Base-by-base conservation (phyloP, 2,329 filamentous ascomycete species). In the Colletotrichum cordylinicola region DNA sequence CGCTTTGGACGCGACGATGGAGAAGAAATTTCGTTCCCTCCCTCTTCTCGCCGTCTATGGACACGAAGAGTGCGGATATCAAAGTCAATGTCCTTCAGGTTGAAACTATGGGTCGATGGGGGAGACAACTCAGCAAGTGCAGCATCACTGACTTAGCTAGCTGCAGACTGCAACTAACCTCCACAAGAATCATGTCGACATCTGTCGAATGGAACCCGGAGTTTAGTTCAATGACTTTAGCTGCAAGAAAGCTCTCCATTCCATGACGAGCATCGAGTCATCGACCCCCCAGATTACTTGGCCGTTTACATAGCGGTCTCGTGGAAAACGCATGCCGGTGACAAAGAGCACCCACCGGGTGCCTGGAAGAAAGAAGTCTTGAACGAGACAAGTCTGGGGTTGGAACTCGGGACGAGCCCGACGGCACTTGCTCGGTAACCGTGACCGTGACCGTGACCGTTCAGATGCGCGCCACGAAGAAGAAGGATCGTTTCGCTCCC, bases 31-130 rank as follows among this genome's bases (percentile, higher is more conserved):
- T 52, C 37, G 21, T 66, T 43, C 43, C 37, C 18, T 60, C 21
- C 39, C 18, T 18, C 39, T n/a, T 43, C 35, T 60, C 48, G 35
- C 10, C 48, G 43, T 64, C 60, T 33, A 62, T 66, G 60, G 61
- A 15, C 21, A 18, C 55, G 52, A 27, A 16, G 8, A 15, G 29
- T 18, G 16, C 61, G 55, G 48, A n/a, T 31, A n/a, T 60, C 48
- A 27, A 18, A 33, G 10, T 13, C 27, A 61, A 31, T 27, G n/a
- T 35, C 24, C 21, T 35, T 77, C 65, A 67, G 66, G 75, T 73
- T 67, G 65, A 62, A 77, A 76, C 37, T 60, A 76, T 73, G 73
- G 75, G 68, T 67, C 67, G 56, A 52, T 64, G 62, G 68, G 37
- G 72, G 24, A 48, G 73, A 73, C 65, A 72, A 58, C 73, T 39